phyloP scores from a whole-genome alignment of 768 basidiomycete genomes.

The Rhizopogon sp. region DNA sequence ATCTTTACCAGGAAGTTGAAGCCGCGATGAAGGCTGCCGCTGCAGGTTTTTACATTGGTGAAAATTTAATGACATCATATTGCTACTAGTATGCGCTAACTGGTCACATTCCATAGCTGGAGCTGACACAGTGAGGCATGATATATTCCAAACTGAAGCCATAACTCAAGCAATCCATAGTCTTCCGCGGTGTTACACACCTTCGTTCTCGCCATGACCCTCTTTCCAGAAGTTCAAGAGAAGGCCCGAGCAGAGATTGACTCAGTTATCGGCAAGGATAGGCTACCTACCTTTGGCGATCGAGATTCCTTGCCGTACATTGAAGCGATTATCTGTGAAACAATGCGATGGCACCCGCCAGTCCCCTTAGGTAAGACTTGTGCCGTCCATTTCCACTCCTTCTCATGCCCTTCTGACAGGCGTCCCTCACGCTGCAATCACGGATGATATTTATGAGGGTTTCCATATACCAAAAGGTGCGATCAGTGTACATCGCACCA shows the following conservation, averaged over 20 bases:
- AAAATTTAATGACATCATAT: neutral
- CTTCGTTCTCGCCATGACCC: neutral
- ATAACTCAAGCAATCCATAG: neutral
- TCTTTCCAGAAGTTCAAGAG: conserved; percentile 6
- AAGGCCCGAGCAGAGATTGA: conserved; percentile 3
- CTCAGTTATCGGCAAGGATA: neutral
- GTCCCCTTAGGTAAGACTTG: conserved; percentile 1
- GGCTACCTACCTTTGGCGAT: conserved; percentile 1
- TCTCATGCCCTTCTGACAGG: neutral
- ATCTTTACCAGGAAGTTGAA: neutral
- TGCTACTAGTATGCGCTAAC: neutral
- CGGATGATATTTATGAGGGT: neutral
- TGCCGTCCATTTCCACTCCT: neutral
- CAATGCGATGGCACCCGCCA: neutral
- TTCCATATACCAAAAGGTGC: neutral
- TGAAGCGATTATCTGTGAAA: neutral
- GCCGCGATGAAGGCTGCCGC: neutral
- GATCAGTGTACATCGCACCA: neutral
- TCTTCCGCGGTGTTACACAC: conserved; percentile 1
- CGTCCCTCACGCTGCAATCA: neutral
- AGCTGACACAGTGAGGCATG: neutral
- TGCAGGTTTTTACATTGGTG: conserved; percentile 2
- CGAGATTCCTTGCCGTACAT: conserved; percentile 1
- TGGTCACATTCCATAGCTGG: neutral
- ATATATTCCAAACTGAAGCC: neutral